Evolutionary conservation across 805 yeast genomes (phyloP).

Genomic region (Danielia reshetovae): DNA sequence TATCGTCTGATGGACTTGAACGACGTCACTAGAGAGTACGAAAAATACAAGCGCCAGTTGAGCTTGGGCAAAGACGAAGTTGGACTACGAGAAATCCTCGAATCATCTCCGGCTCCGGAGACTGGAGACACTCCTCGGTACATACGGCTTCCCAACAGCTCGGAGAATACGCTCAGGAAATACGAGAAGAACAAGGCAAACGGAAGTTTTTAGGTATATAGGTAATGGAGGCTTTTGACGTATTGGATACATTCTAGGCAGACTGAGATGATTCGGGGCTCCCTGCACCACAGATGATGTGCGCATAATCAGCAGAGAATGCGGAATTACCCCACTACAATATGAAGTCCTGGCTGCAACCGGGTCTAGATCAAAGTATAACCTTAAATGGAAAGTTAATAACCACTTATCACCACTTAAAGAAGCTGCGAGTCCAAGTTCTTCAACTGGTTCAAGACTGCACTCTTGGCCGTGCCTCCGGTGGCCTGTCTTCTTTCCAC

Average conservation of each 20-base stretch:
- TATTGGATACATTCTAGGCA: too few relatives aligned
- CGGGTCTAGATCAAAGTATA: too few relatives aligned
- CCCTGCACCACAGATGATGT: too few relatives aligned
- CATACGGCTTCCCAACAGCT: slow-evolving; percentile 1
- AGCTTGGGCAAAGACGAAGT: neutral
- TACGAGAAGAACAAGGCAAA: too few relatives aligned
- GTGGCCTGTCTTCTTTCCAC: slow-evolving; percentile 96
- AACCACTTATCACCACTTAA: too few relatives aligned
- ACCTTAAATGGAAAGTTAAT: too few relatives aligned
- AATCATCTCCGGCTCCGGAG: neutral
- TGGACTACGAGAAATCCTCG: slow-evolving; percentile 2
- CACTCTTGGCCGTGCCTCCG: slow-evolving; percentile 94
- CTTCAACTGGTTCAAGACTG: slow-evolving; percentile 73
- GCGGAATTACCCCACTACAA: too few relatives aligned
- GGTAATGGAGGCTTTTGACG: too few relatives aligned
- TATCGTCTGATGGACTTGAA: slow-evolving; percentile 3
- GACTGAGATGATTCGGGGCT: too few relatives aligned
- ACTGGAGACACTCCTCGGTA: neutral
- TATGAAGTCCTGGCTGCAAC: too few relatives aligned
- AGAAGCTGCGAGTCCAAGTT: slow-evolving; percentile 22
- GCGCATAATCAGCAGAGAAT: too few relatives aligned
- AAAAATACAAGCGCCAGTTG: slow-evolving; percentile 5
- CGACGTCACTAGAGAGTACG: slow-evolving; percentile 6
- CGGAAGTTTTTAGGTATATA: too few relatives aligned
- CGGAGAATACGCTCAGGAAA: neutral